Conservation (phyloP, 2,329 filamentous ascomycete species). For the Hypoxylon sp. region DNA sequence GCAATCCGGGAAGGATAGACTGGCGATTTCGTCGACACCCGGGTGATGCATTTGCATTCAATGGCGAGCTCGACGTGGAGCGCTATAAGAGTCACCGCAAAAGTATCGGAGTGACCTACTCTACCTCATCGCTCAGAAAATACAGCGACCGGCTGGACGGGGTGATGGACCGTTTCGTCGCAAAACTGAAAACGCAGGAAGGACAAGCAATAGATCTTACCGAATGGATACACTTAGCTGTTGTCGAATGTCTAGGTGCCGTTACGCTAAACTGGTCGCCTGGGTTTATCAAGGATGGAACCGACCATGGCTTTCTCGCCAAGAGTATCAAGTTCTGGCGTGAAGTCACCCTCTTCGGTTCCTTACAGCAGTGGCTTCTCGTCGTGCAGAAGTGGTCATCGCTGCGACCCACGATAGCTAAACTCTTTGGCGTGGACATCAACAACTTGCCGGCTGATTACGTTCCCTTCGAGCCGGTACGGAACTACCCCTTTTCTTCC, state of each 20-base stretch:
- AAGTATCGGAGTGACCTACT: conserved; percentile 29
- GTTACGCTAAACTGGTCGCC: conserved; percentile 36
- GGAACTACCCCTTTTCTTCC: neutral
- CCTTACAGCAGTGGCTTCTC: conserved; percentile 22
- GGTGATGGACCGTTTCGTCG: conserved; percentile 30
- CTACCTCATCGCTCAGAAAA: conserved; percentile 31
- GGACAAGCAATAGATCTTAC: conserved; percentile 21
- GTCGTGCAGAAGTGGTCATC: conserved; percentile 25
- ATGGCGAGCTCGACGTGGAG: conserved; percentile 33
- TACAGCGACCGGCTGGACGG: conserved; percentile 25
- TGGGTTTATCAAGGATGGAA: conserved; percentile 25
- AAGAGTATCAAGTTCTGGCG: conserved; percentile 28
- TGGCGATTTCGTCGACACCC: conserved; percentile 50
- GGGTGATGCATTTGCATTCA: conserved; percentile 32
- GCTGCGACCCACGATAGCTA: conserved; percentile 19
- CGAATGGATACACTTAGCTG: conserved; percentile 26
- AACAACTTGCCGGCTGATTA: conserved; percentile 22
- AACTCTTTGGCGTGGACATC: conserved; percentile 25
- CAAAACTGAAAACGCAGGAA: conserved; percentile 28
- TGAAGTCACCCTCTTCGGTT: conserved; percentile 24
- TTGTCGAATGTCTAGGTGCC: conserved; percentile 31
- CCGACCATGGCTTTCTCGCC: conserved; percentile 20
- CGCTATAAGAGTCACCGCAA: conserved; percentile 32
- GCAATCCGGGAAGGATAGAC: conserved; percentile 57
- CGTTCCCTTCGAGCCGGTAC: conserved; percentile 29